phyloP scores from a whole-genome alignment of 148 eudicot genomes.

The Gaultheria prostrata region DNA sequence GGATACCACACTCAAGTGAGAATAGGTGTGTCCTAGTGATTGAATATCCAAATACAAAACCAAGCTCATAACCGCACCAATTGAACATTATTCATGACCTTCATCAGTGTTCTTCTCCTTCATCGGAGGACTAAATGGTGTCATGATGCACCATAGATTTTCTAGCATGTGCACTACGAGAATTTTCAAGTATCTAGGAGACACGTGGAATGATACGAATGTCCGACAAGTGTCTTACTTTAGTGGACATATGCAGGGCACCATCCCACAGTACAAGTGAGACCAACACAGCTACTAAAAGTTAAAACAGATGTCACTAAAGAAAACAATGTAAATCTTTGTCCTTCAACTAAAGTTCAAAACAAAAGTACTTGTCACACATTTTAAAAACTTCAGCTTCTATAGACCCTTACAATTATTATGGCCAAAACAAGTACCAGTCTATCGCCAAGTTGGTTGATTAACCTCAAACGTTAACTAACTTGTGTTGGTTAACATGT shows the following conservation, averaged over 20 bases:
- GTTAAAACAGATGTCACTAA: too few relatives aligned
- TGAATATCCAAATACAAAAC: background rate
- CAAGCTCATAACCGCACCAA: background rate
- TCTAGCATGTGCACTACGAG: background rate
- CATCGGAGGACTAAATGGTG: background rate
- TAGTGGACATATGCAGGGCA: background rate
- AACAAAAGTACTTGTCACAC: too few relatives aligned
- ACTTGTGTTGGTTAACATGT: background rate
- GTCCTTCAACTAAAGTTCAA: too few relatives aligned
- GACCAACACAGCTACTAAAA: slow-evolving; percentile 7
- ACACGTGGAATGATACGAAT: background rate
- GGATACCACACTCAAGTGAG: background rate
- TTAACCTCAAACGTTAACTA: background rate
- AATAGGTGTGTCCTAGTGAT: background rate
- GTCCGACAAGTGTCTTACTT: background rate
- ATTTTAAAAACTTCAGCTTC: background rate
- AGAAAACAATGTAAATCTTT: too few relatives aligned
- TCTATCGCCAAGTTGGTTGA: background rate
- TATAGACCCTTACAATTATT: background rate
- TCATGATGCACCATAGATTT: background rate
- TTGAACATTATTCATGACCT: background rate
- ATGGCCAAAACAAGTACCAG: background rate
- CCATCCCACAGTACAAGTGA: background rate
- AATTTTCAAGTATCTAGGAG: background rate
- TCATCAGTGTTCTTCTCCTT: slow-evolving; percentile 1